These are phyloP conservation scores for Pterulicium gracile DNA, from an alignment of 1,284 basidiomycete species.

Conservation along the genomic window DNA sequence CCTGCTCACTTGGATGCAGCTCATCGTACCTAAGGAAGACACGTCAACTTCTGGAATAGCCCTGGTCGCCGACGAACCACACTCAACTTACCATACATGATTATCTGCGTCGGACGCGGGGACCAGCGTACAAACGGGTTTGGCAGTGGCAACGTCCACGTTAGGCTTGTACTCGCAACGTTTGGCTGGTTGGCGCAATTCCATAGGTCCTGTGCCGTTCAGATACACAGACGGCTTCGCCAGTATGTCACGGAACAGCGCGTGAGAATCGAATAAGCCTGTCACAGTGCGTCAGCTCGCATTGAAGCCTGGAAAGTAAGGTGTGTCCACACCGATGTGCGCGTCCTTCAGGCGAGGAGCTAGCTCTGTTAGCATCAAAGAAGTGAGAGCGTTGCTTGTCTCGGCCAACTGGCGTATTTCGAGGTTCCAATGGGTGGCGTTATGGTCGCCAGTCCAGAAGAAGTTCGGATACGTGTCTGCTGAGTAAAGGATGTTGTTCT, in stretches of 20 bases:
- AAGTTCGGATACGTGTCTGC: slow-evolving; percentile 27
- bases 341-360: slow-evolving; percentile 22
- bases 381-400: slow-evolving; percentile 29
- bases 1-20: slow-evolving; percentile 45
- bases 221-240: slow-evolving; percentile 35
- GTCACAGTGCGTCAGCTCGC: background rate
- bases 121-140: slow-evolving; percentile 25
- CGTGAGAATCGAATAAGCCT: slow-evolving; percentile 44
- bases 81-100: slow-evolving; percentile 36
- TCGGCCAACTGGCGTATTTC: slow-evolving; percentile 33
- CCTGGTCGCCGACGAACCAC: slow-evolving; percentile 17
- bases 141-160: slow-evolving; percentile 16
- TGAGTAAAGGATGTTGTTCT: slow-evolving; percentile 31
- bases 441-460: slow-evolving; percentile 33
- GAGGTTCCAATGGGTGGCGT: slow-evolving; percentile 38
- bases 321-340: slow-evolving; percentile 19
- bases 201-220: slow-evolving; percentile 47
- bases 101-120: slow-evolving; percentile 36
- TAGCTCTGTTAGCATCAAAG: slow-evolving; percentile 29
- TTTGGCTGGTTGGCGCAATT: slow-evolving; percentile 37
- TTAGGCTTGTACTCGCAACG: slow-evolving; percentile 32
- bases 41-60: background rate
- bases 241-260: slow-evolving; percentile 43
- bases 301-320: background rate
- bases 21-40: slow-evolving; percentile 24